These are phyloP conservation scores for Pelargonium nanum DNA, from an alignment of 345 rosid species.

Conservation along the genomic window DNA sequence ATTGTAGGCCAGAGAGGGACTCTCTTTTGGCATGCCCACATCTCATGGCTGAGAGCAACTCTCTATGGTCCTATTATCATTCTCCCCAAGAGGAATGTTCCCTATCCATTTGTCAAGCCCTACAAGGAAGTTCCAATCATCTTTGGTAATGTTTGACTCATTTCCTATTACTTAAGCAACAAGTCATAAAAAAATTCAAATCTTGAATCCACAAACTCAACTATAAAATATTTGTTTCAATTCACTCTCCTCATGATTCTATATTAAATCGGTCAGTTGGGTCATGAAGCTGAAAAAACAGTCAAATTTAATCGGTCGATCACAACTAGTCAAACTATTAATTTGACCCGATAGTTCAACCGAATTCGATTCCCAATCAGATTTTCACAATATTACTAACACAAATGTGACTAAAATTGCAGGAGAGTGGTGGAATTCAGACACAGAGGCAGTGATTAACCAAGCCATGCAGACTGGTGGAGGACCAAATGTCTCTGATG, in stretches of 20 bases:
- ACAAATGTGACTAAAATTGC: not conserved
- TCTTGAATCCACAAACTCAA: too few species aligned
- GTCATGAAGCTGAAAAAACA: too few species aligned
- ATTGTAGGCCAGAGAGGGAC: slow-evolving; percentile 2
- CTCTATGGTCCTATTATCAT: slow-evolving; percentile 5
- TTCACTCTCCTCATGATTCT: too few species aligned
- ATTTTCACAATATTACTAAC: too few species aligned
- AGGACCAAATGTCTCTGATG: slow-evolving; percentile 3
- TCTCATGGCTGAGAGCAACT: slow-evolving; percentile 2
- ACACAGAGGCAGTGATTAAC: slow-evolving; percentile 1
- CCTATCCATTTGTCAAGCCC: not conserved
- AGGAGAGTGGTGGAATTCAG: slow-evolving; percentile 5
- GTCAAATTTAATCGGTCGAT: too few species aligned
- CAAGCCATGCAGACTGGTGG: slow-evolving; percentile 1
- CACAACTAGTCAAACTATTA: too few species aligned
- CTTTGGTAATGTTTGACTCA: not conserved
- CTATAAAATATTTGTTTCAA: too few species aligned
- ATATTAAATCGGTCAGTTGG: too few species aligned
- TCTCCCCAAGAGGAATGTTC: not conserved
- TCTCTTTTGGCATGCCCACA: slow-evolving; percentile 1
- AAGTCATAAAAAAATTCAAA: too few species aligned
- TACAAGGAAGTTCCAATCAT: slow-evolving; percentile 1
- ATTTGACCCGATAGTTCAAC: too few species aligned
- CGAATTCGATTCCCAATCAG: too few species aligned
- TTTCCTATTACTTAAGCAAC: too few species aligned